Evolutionary conservation across 163 green algal species (phyloP).

Genomic region (Scenedesmus sp.): DNA sequence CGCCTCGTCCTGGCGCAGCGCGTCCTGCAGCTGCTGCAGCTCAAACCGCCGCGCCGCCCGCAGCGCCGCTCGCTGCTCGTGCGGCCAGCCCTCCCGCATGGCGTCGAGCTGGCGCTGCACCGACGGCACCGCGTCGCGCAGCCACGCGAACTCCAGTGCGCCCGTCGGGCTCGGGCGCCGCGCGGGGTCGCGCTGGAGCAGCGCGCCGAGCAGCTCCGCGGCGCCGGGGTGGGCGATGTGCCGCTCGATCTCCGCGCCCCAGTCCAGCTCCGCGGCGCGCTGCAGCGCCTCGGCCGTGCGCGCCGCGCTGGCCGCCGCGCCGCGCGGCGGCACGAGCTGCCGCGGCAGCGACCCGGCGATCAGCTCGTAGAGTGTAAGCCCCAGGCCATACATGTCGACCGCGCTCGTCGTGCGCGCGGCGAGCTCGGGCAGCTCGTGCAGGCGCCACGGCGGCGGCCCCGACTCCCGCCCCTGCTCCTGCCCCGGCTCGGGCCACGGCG

Average conservation of each 20-base stretch:
- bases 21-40: no score
- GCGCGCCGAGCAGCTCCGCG: neutral
- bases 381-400: slow-evolving; percentile 23
- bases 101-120: no score
- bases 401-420: neutral
- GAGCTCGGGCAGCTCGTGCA: slow-evolving; percentile 15
- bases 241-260: slow-evolving; percentile 1
- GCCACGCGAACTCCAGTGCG: slow-evolving; percentile 3
- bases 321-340: neutral
- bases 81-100: no score
- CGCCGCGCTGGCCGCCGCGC: neutral
- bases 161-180: neutral
- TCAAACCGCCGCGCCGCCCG: no score
- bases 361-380: neutral
- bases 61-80: no score
- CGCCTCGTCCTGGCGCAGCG: no score
- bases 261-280: slow-evolving; percentile 9
- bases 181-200: slow-evolving; percentile 3
- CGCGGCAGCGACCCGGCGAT: neutral
- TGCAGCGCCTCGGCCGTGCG: slow-evolving; percentile 8
- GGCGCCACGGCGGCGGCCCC: no score
- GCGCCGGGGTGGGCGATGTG: neutral
- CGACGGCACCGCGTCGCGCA: no score
- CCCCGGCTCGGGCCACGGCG: neutral
- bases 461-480: neutral